Conservation (phyloP, 768 basidiomycete genomes). For the Pleurotus tuoliensis region DNA sequence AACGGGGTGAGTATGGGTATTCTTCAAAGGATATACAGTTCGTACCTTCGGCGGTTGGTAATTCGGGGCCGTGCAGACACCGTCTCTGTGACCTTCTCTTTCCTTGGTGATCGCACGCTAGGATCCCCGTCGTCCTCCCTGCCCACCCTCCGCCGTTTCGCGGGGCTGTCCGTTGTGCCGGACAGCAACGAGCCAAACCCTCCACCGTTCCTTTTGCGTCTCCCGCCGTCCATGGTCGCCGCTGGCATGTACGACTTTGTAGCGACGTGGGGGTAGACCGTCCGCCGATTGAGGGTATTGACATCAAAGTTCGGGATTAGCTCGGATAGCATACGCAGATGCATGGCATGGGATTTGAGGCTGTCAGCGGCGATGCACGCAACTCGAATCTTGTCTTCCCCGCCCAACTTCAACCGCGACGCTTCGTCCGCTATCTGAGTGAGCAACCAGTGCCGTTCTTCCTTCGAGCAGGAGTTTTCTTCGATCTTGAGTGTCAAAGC, state of each 20-base stretch:
- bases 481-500: slow-evolving; percentile 76
- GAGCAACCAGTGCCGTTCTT: slow-evolving; percentile 81
- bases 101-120: slow-evolving; percentile 55
- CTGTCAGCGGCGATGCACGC: slow-evolving; percentile 89
- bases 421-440: slow-evolving; percentile 95
- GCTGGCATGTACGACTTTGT: slow-evolving; percentile 64
- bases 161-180: slow-evolving; percentile 56
- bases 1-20: slow-evolving; percentile 1
- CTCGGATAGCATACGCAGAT: slow-evolving; percentile 60
- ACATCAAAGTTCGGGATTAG: slow-evolving; percentile 63
- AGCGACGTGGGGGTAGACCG: slow-evolving; percentile 74
- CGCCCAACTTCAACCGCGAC: slow-evolving; percentile 83
- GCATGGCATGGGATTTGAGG: slow-evolving; percentile 60
- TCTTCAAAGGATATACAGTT: slow-evolving; percentile 11
- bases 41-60: slow-evolving; percentile 61
- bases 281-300: slow-evolving; percentile 53
- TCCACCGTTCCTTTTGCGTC: slow-evolving; percentile 45
- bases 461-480: slow-evolving; percentile 49
- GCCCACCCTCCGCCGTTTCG: slow-evolving; percentile 54
- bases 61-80: slow-evolving; percentile 43
- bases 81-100: slow-evolving; percentile 47
- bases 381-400: slow-evolving; percentile 97
- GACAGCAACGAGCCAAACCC: slow-evolving; percentile 53
- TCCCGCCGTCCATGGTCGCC: slow-evolving; percentile 56
- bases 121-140: slow-evolving; percentile 65